Evolutionary conservation across 2,329 filamentous ascomycete genomes (phyloP).

Genomic region (Thielaviopsis euricoi): DNA sequence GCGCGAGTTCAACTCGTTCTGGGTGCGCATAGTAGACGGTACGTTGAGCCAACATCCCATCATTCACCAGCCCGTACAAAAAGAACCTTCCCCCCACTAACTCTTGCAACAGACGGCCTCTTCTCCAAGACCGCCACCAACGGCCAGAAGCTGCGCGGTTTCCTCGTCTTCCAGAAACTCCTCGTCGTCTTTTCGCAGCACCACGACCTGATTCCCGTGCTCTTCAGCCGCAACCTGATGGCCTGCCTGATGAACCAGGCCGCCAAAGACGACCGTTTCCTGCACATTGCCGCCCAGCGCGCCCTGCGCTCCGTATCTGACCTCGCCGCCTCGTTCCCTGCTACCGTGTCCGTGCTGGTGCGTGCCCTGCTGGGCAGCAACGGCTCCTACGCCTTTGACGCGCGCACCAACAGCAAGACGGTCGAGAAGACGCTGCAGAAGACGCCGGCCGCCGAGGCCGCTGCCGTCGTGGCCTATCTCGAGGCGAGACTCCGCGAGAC

Average conservation of each 20-base stretch:
- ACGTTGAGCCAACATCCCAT: constrained; percentile 27
- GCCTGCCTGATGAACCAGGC: constrained; percentile 71
- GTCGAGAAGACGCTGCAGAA: constrained; percentile 56
- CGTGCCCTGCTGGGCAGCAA: constrained; percentile 51
- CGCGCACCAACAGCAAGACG: constrained; percentile 70
- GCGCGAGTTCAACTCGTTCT: constrained; percentile 57
- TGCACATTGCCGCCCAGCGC: constrained; percentile 64
- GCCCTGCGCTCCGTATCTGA: constrained; percentile 55
- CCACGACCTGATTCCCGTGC: constrained; percentile 28
- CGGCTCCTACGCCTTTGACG: constrained; percentile 68
- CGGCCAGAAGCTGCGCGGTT: constrained; percentile 82
- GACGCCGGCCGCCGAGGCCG: constrained; percentile 38
- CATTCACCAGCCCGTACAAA: not conserved
- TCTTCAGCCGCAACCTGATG: constrained; percentile 77
- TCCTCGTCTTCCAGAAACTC: constrained; percentile 70
- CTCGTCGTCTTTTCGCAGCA: constrained; percentile 37
- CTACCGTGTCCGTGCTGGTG: constrained; percentile 43
- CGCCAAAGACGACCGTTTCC: constrained; percentile 56
- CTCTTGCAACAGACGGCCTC: constrained; percentile 45
- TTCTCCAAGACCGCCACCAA: constrained; percentile 71
- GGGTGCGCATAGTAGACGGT: constrained; percentile 78
- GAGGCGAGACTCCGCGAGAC: constrained; percentile 23
- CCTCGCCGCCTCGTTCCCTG: constrained; percentile 43
- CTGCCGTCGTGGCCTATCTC: constrained; percentile 32
- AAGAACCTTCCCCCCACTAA: not conserved